phyloP scores from a whole-genome alignment of 78 protist genomes.

The Dictyostelium brefeldianum region DNA sequence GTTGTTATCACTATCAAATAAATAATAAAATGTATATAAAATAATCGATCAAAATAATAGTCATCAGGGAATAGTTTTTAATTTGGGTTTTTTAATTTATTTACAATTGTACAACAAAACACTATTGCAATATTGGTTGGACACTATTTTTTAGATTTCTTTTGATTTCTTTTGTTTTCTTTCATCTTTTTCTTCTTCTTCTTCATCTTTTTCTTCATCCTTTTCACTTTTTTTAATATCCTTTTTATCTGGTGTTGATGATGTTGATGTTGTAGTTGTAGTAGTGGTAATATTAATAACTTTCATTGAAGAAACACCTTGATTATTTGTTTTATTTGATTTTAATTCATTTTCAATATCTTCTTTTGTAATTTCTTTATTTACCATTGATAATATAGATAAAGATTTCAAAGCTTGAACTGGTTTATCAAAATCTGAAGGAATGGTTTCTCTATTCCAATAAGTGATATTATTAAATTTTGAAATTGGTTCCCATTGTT shows the following conservation, averaged over 20 bases:
- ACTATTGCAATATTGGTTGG: too few relatives aligned
- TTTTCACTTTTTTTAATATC: not conserved
- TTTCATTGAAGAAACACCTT: not conserved
- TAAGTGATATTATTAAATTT: constrained; percentile 17
- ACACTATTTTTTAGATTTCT: not conserved
- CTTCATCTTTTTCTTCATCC: not conserved
- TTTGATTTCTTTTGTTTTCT: not conserved
- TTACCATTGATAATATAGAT: not conserved
- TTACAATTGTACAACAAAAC: not conserved
- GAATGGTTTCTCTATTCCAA: constrained; percentile 68
- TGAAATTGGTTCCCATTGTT: constrained; percentile 31
- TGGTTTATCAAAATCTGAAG: constrained; percentile 20
- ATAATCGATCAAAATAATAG: not conserved
- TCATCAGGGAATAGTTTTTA: not conserved
- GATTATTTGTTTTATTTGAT: not conserved
- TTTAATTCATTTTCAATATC: constrained; percentile 21
- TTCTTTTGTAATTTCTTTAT: constrained; percentile 19
- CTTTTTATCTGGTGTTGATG: not conserved
- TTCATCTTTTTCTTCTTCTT: not conserved
- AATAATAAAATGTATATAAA: not conserved
- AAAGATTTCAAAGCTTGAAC: constrained; percentile 43
- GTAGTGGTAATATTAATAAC: not conserved
- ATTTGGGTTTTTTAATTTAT: not conserved
- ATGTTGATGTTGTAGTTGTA: not conserved
- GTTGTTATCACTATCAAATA: not conserved